Evolutionary conservation across 345 rosid species (phyloP).

Genomic region (Cardiospermum halicacabum): DNA sequence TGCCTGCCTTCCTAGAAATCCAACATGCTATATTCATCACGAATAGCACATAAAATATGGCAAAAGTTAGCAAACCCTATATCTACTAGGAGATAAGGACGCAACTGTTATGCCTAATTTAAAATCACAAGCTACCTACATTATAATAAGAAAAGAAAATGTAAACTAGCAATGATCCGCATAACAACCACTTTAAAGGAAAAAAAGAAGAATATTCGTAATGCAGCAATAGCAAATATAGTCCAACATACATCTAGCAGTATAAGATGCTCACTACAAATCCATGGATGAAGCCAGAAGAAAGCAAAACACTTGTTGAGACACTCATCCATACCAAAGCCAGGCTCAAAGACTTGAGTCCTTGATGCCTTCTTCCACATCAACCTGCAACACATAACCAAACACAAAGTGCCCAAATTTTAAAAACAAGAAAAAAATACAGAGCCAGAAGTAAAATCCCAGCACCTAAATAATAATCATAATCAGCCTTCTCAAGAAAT

Average conservation of each 20-base stretch:
- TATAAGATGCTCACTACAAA: conserved; percentile 50
- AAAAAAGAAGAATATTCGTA: conserved; percentile 20
- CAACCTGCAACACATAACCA: conserved; percentile 61
- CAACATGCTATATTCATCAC: conserved; percentile 4
- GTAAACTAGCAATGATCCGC: conserved; percentile 15
- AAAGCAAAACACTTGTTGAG: conserved; percentile 45
- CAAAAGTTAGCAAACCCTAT: not conserved
- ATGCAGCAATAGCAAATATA: conserved; percentile 29
- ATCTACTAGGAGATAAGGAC: conserved; percentile 6
- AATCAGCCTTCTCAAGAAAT: conserved; percentile 35
- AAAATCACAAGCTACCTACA: not conserved
- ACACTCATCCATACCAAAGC: conserved; percentile 40
- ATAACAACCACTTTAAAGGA: conserved; percentile 14
- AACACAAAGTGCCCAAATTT: conserved; percentile 38
- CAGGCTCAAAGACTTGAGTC: conserved; percentile 40
- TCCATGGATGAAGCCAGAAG: conserved; percentile 41
- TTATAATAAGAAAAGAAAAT: not conserved
- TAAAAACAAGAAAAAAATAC: conserved; percentile 38
- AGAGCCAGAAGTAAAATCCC: conserved; percentile 32
- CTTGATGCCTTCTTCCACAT: conserved; percentile 31
- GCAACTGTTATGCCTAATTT: not conserved
- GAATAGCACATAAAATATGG: not conserved
- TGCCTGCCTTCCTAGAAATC: conserved; percentile 1
- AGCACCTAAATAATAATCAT: conserved; percentile 37
- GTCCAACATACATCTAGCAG: conserved; percentile 60